Base-by-base conservation (phyloP, 768 basidiomycete species). In the Trametes gibbosa region DNA sequence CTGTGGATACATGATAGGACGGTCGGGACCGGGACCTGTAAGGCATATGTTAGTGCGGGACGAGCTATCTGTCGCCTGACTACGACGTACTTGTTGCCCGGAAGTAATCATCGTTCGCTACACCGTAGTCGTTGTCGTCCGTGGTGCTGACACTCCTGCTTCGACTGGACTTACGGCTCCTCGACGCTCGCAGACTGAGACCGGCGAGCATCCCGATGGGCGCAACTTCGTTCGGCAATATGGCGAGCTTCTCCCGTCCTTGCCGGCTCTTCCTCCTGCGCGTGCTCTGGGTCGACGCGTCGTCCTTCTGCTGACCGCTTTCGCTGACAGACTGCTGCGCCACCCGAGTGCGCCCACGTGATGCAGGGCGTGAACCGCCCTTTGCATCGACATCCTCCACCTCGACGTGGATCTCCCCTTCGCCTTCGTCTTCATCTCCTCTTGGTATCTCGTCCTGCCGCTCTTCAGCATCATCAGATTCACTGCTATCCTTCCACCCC, bases 181-280 rank as follows among this genome's bases (percentile, higher is more conserved):
- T 59, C 48, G 59, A 43, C 50, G 75, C 78, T 68, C 77, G 80
- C 63, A 89, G 71, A 50, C 78, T 77, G 61, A 91, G 72, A 7
- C 79, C 76, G n/a, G 86, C 87, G 72, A 92, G 86, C 58, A 92
- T 69, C n/a, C 90, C 90, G 67, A 86, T 86, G 8, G 90, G 89
- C 23, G 81, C 77, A 0, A 84, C 85, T 56, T 79, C 82, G 41
- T 74, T 80, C 2, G 88, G 87, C 17, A 90, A 71, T 56, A 80
- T 79, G 34, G 81, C 82, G 19, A 81, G 79, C 66, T 80, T 85
- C 35, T 74, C 66, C 17, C 51, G 48, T 43, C 45, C 76, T 70
- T 66, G 45, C 8, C 50, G 54, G 35, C 49, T 53, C 51, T 59
- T 50, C 55, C 55, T 56, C 59, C 65, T 25, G 35, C 57, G 35